Percentiles rank a stretch among this genome's conserved stretches.
Evolutionary conservation across 164 flowering plant species (phyloP).

Genomic region (Stephania cephalantha): DNA sequence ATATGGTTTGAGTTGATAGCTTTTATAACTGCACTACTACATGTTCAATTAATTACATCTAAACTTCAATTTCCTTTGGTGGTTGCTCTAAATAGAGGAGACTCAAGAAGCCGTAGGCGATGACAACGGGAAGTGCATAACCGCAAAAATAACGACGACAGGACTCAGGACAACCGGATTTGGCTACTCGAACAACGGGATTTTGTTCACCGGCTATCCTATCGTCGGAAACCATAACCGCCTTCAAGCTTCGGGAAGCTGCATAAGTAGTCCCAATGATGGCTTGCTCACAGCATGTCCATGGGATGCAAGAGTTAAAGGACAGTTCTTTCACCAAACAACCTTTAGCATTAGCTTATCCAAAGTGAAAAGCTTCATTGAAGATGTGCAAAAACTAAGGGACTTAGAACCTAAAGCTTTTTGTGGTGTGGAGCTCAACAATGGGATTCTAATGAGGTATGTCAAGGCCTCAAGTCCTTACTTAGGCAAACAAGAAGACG

Average conservation of each 20-base stretch:
- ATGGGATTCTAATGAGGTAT: slow-evolving; percentile 76
- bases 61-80: background rate
- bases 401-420: slow-evolving; percentile 40
- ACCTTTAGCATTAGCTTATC: slow-evolving; percentile 48
- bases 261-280: slow-evolving; percentile 40
- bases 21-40: background rate
- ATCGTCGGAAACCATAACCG: slow-evolving; percentile 56
- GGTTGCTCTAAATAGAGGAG: slow-evolving; percentile 35
- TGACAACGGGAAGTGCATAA: slow-evolving; percentile 42
- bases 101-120: slow-evolving; percentile 30
- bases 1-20: background rate
- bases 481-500: slow-evolving; percentile 67
- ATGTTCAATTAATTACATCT: background rate
- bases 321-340: slow-evolving; percentile 57
- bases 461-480: slow-evolving; percentile 57
- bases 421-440: slow-evolving; percentile 59
- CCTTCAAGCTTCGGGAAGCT: slow-evolving; percentile 60
- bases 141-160: slow-evolving; percentile 18
- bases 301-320: slow-evolving; percentile 62
- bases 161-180: slow-evolving; percentile 11
- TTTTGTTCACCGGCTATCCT: slow-evolving; percentile 50
- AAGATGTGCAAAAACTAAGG: slow-evolving; percentile 49
- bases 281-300: slow-evolving; percentile 39
- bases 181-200: slow-evolving; percentile 46
- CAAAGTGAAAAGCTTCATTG: slow-evolving; percentile 43